phyloP scores from a whole-genome alignment of 257 asterid genomes.

The Penstemon newberryi region DNA sequence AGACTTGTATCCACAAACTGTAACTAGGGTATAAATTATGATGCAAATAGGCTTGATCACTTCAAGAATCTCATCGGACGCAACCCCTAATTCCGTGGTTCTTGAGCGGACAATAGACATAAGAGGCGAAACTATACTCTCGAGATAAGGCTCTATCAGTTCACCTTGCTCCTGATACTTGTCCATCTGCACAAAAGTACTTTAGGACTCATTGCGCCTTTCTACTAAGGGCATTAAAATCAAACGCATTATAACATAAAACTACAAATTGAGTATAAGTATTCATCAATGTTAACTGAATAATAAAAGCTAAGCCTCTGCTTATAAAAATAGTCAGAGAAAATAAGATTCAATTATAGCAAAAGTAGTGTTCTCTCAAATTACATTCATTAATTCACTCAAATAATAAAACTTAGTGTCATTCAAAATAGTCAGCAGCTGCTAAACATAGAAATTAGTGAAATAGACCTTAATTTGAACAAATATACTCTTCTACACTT shows the following conservation, averaged over 20 bases:
- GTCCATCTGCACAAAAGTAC: conserved; percentile 68
- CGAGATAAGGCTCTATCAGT: conserved; percentile 90
- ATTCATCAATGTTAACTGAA: conserved; percentile 7
- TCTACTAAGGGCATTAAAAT: not conserved
- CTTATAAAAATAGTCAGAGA: conserved; percentile 1
- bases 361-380: not conserved
- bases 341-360: conserved; percentile 7
- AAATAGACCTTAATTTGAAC: not conserved
- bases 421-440: not conserved
- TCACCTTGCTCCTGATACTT: conserved; percentile 98
- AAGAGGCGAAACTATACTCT: conserved; percentile 78
- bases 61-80: conserved; percentile 61
- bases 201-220: conserved; percentile 25
- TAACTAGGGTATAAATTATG: conserved; percentile 81
- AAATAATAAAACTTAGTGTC: not conserved
- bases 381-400: not conserved
- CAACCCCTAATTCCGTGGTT: conserved; percentile 62
- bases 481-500: not conserved
- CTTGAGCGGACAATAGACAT: conserved; percentile 81
- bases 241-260: not conserved
- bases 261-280: not conserved
- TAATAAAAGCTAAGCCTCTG: not conserved
- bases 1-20: conserved; percentile 94
- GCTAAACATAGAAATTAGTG: not conserved
- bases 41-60: conserved; percentile 77